Conservation (phyloP, 352 stramenopile genomes). For the Phytophthora pistaciae region DNA sequence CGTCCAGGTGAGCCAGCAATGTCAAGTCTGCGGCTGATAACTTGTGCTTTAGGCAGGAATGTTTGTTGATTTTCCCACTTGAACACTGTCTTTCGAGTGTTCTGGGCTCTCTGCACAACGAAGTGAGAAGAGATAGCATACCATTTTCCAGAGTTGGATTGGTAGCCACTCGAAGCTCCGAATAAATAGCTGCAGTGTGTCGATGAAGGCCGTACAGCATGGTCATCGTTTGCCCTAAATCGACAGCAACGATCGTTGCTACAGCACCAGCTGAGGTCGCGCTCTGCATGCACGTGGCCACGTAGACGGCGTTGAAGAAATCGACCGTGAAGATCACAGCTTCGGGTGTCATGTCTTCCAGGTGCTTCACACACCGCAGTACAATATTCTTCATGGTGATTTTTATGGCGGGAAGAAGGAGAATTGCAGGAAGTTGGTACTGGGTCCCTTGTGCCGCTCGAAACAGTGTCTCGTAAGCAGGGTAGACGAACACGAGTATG, state of each 20-base stretch:
- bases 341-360: constrained; percentile 23
- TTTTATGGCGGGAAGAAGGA: constrained; percentile 34
- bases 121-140: too few relatives aligned
- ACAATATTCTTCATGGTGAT: constrained; percentile 26
- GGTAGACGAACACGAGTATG: constrained; percentile 8
- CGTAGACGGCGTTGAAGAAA: too few relatives aligned
- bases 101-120: too few relatives aligned
- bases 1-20: too few relatives aligned
- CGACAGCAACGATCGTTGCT: constrained; percentile 14
- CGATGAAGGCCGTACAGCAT: constrained; percentile 7
- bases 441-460: neutral
- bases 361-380: neutral
- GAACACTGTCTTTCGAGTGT: too few relatives aligned
- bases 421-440: constrained; percentile 10
- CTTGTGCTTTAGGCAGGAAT: too few relatives aligned
- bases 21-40: too few relatives aligned
- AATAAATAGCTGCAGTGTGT: too few relatives aligned
- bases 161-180: too few relatives aligned
- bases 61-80: too few relatives aligned
- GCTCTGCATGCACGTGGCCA: too few relatives aligned
- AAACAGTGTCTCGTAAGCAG: constrained; percentile 16
- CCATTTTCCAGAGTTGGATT: too few relatives aligned
- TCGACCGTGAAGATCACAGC: constrained; percentile 28
- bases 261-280: neutral
- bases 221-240: constrained; percentile 11